A percentile compares a stretch with the other conserved stretches of the same genome.
Conservation (phyloP, 2,329 filamentous ascomycete genomes). For the Pestalotiopsis sp. region DNA sequence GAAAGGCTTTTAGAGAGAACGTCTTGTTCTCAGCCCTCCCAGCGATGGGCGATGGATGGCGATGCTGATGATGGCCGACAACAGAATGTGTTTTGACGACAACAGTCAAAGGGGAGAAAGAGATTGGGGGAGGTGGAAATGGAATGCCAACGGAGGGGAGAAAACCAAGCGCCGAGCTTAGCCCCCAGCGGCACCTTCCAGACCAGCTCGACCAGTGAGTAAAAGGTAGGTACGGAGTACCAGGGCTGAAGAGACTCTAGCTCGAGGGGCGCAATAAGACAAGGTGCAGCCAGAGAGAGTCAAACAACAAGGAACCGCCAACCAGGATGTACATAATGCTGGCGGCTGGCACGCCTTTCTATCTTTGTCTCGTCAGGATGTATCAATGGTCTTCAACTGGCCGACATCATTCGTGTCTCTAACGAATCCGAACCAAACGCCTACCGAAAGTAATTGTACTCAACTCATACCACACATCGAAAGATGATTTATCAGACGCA, state of each 20-base stretch:
- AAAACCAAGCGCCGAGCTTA: conserved; percentile 1
- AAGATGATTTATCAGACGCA: not conserved
- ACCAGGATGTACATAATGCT: not conserved
- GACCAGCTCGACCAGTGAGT: not conserved
- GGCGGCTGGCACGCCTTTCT: not conserved
- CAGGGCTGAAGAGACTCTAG: not conserved
- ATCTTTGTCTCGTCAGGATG: not conserved
- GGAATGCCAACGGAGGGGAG: conserved; percentile 1
- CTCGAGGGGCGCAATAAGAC: not conserved
- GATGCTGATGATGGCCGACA: not conserved
- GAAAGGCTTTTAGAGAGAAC: not conserved
- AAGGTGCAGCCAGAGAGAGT: not conserved
- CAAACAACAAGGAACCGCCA: not conserved
- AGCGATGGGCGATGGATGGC: not conserved
- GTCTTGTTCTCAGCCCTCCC: not conserved
- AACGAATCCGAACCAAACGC: not conserved
- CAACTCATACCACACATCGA: not conserved
- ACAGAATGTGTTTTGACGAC: not conserved
- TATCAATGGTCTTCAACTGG: not conserved
- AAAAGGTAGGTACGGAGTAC: not conserved
- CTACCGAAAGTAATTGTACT: not conserved
- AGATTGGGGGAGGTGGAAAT: conserved; percentile 3
- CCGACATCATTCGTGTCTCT: not conserved
- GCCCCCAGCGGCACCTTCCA: not conserved
- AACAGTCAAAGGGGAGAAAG: not conserved